Percentiles rank a stretch among this genome's conserved stretches.
phyloP scores from a whole-genome alignment of 2,329 filamentous ascomycete species.

The Fusarium goolgardi region DNA sequence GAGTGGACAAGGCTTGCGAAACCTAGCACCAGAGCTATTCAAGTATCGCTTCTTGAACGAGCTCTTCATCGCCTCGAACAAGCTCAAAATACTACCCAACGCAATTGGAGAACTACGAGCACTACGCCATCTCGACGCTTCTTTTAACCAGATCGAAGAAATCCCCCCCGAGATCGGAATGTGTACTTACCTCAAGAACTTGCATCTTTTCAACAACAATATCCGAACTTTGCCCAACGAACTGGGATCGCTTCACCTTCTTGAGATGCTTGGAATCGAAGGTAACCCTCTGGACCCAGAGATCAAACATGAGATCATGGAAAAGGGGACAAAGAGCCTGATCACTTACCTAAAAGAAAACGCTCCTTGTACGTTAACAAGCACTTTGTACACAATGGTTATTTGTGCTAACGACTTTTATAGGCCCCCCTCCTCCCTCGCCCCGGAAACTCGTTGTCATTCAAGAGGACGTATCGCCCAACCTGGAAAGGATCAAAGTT shows the following conservation, averaged over 20 bases:
- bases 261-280: slow-evolving; percentile 91
- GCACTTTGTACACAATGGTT: not conserved
- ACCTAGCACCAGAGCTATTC: slow-evolving; percentile 83
- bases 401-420: slow-evolving; percentile 39
- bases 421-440: slow-evolving; percentile 81
- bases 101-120: slow-evolving; percentile 85
- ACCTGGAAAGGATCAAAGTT: slow-evolving; percentile 79
- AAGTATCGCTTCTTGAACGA: slow-evolving; percentile 89
- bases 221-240: slow-evolving; percentile 85
- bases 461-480: slow-evolving; percentile 70
- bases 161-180: slow-evolving; percentile 94
- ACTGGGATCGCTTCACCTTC: slow-evolving; percentile 85
- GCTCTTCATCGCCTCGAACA: slow-evolving; percentile 94
- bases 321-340: slow-evolving; percentile 86
- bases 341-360: slow-evolving; percentile 86
- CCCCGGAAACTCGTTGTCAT: slow-evolving; percentile 84
- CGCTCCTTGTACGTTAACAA: slow-evolving; percentile 76
- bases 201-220: slow-evolving; percentile 91
- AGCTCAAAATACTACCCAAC: slow-evolving; percentile 81
- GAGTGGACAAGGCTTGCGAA: slow-evolving; percentile 92
- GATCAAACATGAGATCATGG: slow-evolving; percentile 83
- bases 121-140: slow-evolving; percentile 85
- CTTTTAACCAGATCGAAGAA: slow-evolving; percentile 84
- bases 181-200: slow-evolving; percentile 89
- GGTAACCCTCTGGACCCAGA: slow-evolving; percentile 86